Evolutionary conservation across 805 yeast genomes (phyloP), one percentile per base, ranked within the genome.

Genomic region (Ogataea saltuana): DNA sequence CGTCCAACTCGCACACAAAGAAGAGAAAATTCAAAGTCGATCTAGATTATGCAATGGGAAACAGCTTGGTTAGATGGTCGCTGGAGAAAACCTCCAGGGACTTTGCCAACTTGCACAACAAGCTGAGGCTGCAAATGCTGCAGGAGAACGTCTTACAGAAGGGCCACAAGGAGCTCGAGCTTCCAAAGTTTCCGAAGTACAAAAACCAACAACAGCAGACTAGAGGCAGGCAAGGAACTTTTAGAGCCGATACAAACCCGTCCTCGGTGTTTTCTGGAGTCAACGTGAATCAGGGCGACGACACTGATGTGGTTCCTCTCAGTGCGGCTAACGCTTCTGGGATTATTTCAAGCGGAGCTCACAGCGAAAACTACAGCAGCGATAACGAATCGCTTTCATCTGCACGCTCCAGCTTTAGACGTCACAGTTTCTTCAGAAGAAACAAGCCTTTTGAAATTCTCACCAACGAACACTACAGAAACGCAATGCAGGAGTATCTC

Each of bases 11-110:
- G 3, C 49, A 57, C 36, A 64, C 74, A 2, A 71, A 69, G 45
- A 73, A 70, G 41, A 54, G 66, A 44, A 75, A 71, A 41, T 85
- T 77, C 53, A 71, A 76, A 46, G 68, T 93, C n/a, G 86, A 84
- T 37, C 69, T 93, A 33, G 96, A 90, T 59, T 93, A 93, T 58
- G 99, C 98, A 6, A 78, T 89, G 23, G 96, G 96, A 2, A 77
- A 80, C 5, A 78, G 82, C 43, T 67, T 89, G 41, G 68, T 89
- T 54, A 78, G 78, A 53, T 93, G 99, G 99, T 70, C 83, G 1
- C 77, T 93, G 6, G 72, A 79, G 21, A 84, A 83, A 54, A 83
- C 80, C 17, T 78, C 83, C 36, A 79, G 81, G 53, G 96, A 89
- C 49, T 70, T 93, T 32, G 66, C 77, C n/a, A 72, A 72, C 19